These are phyloP conservation scores for Marasmius fiardii DNA, from an alignment of 1,284 basidiomycete species.

Conservation along the genomic window DNA sequence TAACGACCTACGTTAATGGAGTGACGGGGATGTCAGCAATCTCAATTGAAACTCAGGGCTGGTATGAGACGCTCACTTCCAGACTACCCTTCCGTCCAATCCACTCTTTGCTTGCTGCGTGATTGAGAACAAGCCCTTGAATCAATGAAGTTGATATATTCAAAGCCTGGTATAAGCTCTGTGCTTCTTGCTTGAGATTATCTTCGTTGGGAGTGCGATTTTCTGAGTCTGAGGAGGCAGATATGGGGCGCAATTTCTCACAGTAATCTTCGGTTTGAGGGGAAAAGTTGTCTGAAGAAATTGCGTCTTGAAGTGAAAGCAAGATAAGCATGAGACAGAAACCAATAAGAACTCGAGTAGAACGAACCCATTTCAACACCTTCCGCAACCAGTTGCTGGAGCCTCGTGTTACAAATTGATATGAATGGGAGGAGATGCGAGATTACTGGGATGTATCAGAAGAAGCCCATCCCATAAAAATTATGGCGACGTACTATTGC, in stretches of 20 bases:
- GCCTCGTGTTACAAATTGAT: background rate
- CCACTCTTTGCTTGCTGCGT: slow-evolving; percentile 63
- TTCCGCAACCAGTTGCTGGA: background rate
- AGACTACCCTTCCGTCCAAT: slow-evolving; percentile 67
- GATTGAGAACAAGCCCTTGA: slow-evolving; percentile 78
- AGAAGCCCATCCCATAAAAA: background rate
- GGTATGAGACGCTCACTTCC: slow-evolving; percentile 49
- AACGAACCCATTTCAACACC: background rate
- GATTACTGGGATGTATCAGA: background rate
- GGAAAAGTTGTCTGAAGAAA: background rate
- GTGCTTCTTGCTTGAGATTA: background rate
- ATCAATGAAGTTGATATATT: slow-evolving; percentile 42
- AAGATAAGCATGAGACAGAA: background rate
- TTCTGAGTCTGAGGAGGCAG: background rate
- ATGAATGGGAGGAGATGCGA: background rate
- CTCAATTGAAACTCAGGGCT: slow-evolving; percentile 3
- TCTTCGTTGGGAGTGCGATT: background rate
- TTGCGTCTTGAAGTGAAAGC: background rate
- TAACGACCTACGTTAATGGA: slow-evolving; percentile 44
- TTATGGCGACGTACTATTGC: background rate
- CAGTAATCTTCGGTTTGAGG: background rate
- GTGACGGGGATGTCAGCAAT: background rate
- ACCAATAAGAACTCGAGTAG: background rate
- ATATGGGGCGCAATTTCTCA: background rate
- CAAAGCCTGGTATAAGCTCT: background rate